These are phyloP conservation scores for Colletotrichum karsti DNA, from an alignment of 2,329 filamentous ascomycete species.

Conservation along the genomic window DNA sequence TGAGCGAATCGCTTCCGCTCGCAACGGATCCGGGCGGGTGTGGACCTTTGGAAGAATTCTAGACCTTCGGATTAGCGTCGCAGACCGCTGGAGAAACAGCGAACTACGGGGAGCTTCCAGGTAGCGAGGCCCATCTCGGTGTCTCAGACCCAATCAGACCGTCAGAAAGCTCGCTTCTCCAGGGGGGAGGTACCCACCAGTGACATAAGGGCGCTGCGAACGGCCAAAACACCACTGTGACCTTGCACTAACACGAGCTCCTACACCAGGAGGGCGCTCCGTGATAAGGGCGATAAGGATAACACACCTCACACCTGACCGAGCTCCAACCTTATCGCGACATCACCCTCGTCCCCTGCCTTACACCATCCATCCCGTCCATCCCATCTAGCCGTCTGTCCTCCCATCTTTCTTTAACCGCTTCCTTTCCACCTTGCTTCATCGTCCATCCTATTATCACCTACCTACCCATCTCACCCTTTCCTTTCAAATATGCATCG, in stretches of 20 bases:
- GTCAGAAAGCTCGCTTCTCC: neutral
- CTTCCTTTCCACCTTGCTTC: neutral
- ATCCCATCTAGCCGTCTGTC: neutral
- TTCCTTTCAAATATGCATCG: constrained; percentile 25
- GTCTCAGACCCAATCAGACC: neutral
- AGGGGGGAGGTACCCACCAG: constrained; percentile 11
- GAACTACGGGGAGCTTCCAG: constrained; percentile 14
- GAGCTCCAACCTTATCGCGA: constrained; percentile 30
- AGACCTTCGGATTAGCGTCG: neutral
- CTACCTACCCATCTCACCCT: neutral
- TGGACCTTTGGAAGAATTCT: neutral
- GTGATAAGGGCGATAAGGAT: constrained; percentile 17
- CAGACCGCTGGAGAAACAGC: constrained; percentile 4
- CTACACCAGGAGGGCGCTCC: neutral
- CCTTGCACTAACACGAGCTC: neutral
- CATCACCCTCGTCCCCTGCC: constrained; percentile 25
- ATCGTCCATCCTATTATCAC: neutral
- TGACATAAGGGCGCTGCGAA: constrained; percentile 25
- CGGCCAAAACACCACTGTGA: neutral
- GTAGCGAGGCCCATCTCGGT: neutral
- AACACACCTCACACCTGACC: constrained; percentile 17
- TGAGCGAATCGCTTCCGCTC: neutral
- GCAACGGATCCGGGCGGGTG: neutral
- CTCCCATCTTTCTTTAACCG: neutral
- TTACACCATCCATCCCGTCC: constrained; percentile 11